Conservation (phyloP, 129 eudicot species). For the Escallonia herrerae region DNA sequence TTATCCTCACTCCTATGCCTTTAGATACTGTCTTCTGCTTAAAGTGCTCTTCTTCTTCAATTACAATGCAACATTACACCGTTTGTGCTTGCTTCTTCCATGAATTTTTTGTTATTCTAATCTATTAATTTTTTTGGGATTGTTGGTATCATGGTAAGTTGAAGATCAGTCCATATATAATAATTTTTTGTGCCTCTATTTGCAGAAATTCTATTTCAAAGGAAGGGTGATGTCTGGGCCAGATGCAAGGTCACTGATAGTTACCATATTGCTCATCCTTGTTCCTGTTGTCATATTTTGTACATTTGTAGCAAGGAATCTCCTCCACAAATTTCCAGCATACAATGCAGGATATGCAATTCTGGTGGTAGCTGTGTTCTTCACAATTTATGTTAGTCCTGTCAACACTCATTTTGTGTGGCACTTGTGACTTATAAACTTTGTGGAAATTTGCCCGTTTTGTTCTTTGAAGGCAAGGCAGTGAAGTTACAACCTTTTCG, state of each 20-base stretch:
- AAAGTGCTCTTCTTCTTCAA: too few relatives aligned
- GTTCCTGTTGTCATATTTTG: constrained; percentile 64
- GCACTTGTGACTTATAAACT: not conserved
- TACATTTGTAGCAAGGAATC: constrained; percentile 73
- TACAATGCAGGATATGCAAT: constrained; percentile 81
- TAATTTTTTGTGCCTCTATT: constrained; percentile 4
- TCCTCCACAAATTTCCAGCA: constrained; percentile 60
- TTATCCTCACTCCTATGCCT: too few relatives aligned
- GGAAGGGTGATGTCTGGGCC: constrained; percentile 93
- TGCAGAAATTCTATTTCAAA: constrained; percentile 69
- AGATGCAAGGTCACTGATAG: constrained; percentile 72
- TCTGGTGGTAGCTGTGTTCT: constrained; percentile 53
- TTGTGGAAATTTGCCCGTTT: too few relatives aligned
- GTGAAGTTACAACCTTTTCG: too few relatives aligned
- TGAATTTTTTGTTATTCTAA: too few relatives aligned
- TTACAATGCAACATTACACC: too few relatives aligned
- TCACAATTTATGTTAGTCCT: constrained; percentile 61
- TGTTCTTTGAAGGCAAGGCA: too few relatives aligned
- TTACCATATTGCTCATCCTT: constrained; percentile 49
- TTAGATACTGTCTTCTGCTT: too few relatives aligned
- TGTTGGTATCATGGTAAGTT: too few relatives aligned
- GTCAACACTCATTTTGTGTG: constrained; percentile 11
- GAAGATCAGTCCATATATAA: too few relatives aligned
- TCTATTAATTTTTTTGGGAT: too few relatives aligned
- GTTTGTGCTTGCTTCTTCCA: too few relatives aligned